Base-by-base conservation (phyloP, 2,329 filamentous ascomycete species). In the Biscogniauxia marginata region DNA sequence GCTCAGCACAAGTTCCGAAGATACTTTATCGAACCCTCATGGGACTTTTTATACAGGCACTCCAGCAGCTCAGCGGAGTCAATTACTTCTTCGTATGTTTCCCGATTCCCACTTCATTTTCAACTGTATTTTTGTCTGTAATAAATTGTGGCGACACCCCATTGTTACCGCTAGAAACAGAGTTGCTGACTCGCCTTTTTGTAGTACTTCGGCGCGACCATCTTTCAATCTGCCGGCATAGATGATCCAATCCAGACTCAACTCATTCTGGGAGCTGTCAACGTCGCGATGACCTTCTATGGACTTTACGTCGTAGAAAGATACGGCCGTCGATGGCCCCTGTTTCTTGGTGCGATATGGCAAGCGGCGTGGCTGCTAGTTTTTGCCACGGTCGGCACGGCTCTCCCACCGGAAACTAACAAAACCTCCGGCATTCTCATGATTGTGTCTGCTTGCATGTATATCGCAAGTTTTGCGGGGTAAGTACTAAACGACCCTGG, bases 361-460 rank as follows among this genome's bases (percentile, higher is more conserved):
- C 87, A 89, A 75, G 81, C 84, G 43, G 71, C 75, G 3, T 89
- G 85, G 78, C 79, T 89, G 51, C 74, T 86, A 34, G 74, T 91
- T 57, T 89, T 88, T 67, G 86, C 83, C 24, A 76, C 78, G 0
- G 77, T 88, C 25, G 82, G 85, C 7, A 77, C 79, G 25, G 72
- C 71, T 7, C 63, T 73, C 45, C 65, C 77, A 47, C 80, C 78
- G 0, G 71, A 71, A 4, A 67, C 69, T 34, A 80, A 75, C 62
- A 69, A 72, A 8, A 70, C 74, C 0, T 78, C 84, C 11, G 87
- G 87, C 9, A 83, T 84, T 5, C 80, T 86, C 58, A 86, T 91
- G 81, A 89, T 91, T 62, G 84, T 88, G 8, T 84, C 87, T 53
- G 85, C 87, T 2, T 89, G 85, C 71, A 83, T 91, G 76, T 91